phyloP scores from a whole-genome alignment of 768 basidiomycete genomes.

The Lactarius sanguifluus region DNA sequence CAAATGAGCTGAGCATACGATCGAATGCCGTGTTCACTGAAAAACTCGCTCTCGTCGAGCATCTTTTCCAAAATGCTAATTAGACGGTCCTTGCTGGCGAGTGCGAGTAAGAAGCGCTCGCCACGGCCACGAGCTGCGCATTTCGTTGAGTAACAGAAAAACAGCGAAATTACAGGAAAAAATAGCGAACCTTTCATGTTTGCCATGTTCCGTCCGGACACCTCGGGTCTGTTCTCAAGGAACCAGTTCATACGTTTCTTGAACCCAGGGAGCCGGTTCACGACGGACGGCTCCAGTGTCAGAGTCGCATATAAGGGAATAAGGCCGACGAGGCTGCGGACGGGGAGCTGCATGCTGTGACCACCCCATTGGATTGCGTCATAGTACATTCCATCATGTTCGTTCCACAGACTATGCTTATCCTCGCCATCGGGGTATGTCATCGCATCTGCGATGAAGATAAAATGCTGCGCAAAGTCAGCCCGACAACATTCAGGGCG shows the following conservation, averaged over 20 bases:
- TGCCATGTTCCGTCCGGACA: conserved; percentile 90
- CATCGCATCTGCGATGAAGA: conserved; percentile 99
- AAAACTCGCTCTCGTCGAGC: conserved; percentile 96
- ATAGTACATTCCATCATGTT: conserved; percentile 97
- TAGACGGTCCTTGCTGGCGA: conserved; percentile 90
- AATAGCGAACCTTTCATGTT: conserved; percentile 77
- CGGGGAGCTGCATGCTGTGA: conserved; percentile 84
- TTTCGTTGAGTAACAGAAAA: conserved; percentile 31
- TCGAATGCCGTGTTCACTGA: conserved; percentile 93
- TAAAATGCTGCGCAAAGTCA: conserved; percentile 73
- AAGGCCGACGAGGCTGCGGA: conserved; percentile 94
- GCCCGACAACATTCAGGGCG: background rate
- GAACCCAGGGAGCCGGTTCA: conserved; percentile 95
- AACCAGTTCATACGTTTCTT: conserved; percentile 99
- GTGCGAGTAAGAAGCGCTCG: conserved; percentile 82
- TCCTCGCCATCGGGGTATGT: conserved; percentile 81
- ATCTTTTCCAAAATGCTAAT: conserved; percentile 90
- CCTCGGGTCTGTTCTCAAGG: conserved; percentile 85
- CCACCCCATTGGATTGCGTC: conserved; percentile 92
- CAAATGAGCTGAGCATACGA: conserved; percentile 57
- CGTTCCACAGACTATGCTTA: conserved; percentile 89
- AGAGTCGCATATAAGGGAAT: conserved; percentile 96
- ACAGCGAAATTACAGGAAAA: conserved; percentile 1
- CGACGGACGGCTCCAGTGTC: conserved; percentile 83
- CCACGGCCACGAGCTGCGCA: conserved; percentile 57